These are phyloP conservation scores for Aspergillus floridensis DNA, from an alignment of 2,329 filamentous ascomycete genomes.

Conservation along the genomic window DNA sequence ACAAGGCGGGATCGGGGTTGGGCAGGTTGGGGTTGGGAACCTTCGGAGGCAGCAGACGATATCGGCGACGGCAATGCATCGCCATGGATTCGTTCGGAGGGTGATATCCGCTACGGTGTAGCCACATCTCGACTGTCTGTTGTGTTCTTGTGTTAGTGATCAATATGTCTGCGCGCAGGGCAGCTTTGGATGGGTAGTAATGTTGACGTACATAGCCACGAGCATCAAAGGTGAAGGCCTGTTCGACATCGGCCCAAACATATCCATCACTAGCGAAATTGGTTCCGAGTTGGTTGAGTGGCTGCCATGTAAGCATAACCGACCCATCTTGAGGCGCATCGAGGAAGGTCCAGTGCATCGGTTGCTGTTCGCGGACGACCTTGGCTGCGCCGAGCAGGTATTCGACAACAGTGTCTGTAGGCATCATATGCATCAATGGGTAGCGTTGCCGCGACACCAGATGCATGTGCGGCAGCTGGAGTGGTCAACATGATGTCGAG, in stretches of 20 bases:
- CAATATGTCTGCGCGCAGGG: background rate
- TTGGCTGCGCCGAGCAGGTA: constrained; percentile 81
- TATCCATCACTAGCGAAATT: constrained; percentile 90
- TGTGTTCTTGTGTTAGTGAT: constrained; percentile 4
- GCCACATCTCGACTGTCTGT: constrained; percentile 83
- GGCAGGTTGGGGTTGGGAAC: constrained; percentile 67
- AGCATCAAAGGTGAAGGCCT: constrained; percentile 71
- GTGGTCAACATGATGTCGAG: constrained; percentile 2
- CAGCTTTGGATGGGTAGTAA: background rate
- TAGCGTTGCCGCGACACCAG: constrained; percentile 82
- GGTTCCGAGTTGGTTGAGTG: constrained; percentile 65
- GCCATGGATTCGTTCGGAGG: constrained; percentile 70
- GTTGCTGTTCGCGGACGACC: constrained; percentile 76
- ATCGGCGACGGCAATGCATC: constrained; percentile 76
- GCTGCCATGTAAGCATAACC: constrained; percentile 85
- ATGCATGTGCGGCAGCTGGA: constrained; percentile 81
- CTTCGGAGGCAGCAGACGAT: constrained; percentile 74
- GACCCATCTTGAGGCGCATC: constrained; percentile 77
- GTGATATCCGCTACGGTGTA: constrained; percentile 77
- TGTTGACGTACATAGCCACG: constrained; percentile 61
- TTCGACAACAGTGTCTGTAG: constrained; percentile 73
- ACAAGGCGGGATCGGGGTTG: constrained; percentile 75
- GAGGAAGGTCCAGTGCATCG: constrained; percentile 93
- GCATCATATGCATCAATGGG: constrained; percentile 68
- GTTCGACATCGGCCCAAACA: constrained; percentile 81